These are phyloP conservation scores for Balakata baccata DNA, from an alignment of 345 rosid species.

Conservation along the genomic window DNA sequence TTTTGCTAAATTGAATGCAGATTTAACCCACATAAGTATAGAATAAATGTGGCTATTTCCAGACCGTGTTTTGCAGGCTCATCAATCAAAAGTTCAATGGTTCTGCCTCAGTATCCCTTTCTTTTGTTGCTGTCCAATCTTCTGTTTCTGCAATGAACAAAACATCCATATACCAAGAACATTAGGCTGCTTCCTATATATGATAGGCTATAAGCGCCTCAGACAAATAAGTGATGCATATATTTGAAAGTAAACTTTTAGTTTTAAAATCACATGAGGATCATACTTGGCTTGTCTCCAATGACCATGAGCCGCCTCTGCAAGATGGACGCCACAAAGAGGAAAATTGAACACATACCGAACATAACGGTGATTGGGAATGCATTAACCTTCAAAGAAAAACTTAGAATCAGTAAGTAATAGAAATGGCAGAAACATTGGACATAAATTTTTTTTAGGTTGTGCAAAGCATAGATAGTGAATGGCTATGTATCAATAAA, in stretches of 20 bases:
- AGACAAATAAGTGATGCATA: not conserved
- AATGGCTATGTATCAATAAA: not conserved
- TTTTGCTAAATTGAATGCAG: not conserved
- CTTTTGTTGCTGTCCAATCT: conserved; percentile 52
- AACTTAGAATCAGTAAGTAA: conserved; percentile 12
- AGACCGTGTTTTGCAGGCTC: not conserved
- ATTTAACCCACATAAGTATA: conserved; percentile 1
- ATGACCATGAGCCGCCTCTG: conserved; percentile 78
- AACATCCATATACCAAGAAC: not conserved
- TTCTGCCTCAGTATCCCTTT: conserved; percentile 64
- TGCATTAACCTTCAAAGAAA: conserved; percentile 63
- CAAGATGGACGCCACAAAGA: conserved; percentile 75
- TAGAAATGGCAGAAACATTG: not conserved
- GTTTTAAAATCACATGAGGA: not conserved
- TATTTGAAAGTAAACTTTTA: not conserved
- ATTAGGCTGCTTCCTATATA: not conserved
- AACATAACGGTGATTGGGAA: conserved; percentile 92
- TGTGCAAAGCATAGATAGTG: not conserved
- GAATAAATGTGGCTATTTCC: conserved; percentile 4
- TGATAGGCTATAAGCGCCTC: not conserved
- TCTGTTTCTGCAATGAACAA: conserved; percentile 45
- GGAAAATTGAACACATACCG: conserved; percentile 96
- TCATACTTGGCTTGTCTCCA: conserved; percentile 33
- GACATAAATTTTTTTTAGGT: not conserved
- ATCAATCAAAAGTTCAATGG: conserved; percentile 60